phyloP scores from a whole-genome alignment of 495 filamentous ascomycete species.

The Sphaerosporella brunnea region DNA sequence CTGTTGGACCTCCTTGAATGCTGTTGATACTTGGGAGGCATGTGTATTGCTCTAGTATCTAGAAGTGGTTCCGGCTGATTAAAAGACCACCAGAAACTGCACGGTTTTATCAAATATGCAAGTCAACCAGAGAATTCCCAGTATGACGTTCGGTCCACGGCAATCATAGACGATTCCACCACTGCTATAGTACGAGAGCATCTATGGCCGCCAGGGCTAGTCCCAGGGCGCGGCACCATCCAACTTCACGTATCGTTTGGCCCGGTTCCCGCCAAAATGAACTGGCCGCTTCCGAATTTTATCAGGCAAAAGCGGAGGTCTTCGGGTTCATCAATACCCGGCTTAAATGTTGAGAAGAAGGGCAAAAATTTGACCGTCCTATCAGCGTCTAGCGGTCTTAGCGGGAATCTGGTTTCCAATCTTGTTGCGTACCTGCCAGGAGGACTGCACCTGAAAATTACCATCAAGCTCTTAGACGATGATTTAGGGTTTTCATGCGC shows the following conservation, averaged over 20 bases:
- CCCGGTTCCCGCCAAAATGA: neutral
- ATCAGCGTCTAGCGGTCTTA: neutral
- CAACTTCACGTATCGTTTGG: neutral
- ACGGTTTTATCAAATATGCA: neutral
- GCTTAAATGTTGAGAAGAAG: neutral
- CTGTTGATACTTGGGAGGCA: neutral
- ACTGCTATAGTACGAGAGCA: neutral
- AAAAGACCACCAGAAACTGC: neutral
- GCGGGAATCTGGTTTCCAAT: neutral
- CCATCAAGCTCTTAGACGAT: neutral
- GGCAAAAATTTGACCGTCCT: neutral
- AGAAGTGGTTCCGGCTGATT: neutral
- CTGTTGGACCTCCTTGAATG: neutral
- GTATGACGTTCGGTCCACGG: neutral
- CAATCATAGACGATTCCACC: neutral
- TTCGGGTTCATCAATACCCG: neutral
- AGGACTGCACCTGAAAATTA: neutral
- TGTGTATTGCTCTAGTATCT: neutral
- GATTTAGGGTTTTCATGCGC: neutral
- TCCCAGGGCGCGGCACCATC: neutral
- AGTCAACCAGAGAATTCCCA: neutral
- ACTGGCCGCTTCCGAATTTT: neutral
- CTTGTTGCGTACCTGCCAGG: neutral
- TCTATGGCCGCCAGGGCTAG: neutral
- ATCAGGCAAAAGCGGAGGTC: neutral